These are phyloP conservation scores for Roridomyces roridus DNA, from an alignment of 768 basidiomycete genomes.

Conservation along the genomic window DNA sequence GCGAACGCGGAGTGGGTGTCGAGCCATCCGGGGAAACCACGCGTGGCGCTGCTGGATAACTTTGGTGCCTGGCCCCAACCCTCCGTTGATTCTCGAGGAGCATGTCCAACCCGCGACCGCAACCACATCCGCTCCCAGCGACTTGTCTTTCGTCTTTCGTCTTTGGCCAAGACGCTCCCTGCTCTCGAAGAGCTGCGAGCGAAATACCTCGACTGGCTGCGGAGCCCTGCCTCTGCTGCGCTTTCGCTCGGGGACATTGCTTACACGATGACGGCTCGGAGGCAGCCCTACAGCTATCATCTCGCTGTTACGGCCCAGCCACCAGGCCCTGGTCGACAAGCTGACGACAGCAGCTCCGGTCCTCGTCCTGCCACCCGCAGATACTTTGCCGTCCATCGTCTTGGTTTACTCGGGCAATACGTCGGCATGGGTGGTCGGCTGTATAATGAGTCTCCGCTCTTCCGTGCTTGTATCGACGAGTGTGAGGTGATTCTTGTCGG, in stretches of 20 bases:
- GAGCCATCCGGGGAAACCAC: slow-evolving; percentile 36
- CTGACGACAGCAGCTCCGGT: too few species aligned
- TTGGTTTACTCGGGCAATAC: too few species aligned
- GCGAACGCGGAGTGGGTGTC: slow-evolving; percentile 47
- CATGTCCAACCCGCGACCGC: slow-evolving; percentile 26
- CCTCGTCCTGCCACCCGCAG: too few species aligned
- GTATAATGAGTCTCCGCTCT: slow-evolving; percentile 55
- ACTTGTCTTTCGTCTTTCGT: slow-evolving; percentile 52
- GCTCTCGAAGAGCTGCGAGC: slow-evolving; percentile 55
- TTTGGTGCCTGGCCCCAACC: slow-evolving; percentile 84
- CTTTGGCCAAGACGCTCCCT: slow-evolving; percentile 63
- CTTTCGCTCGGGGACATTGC: too few species aligned
- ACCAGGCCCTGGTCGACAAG: slow-evolving; percentile 58
- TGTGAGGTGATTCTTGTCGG: slow-evolving; percentile 59
- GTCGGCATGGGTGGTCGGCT: slow-evolving; percentile 67
- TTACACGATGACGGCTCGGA: too few species aligned
- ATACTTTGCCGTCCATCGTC: too few species aligned
- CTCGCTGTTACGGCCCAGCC: too few species aligned
- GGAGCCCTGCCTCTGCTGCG: slow-evolving; percentile 32
- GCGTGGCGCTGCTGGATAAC: slow-evolving; percentile 71
- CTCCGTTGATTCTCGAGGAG: slow-evolving; percentile 67
- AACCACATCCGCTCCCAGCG: neutral
- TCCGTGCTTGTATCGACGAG: slow-evolving; percentile 58
- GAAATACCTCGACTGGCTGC: slow-evolving; percentile 56
- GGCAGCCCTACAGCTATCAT: slow-evolving; percentile 24